A percentile compares a stretch with the other conserved stretches of the same genome.
phyloP scores from a whole-genome alignment of 73 alveolate genomes.

The Symbiodinium pilosum region DNA sequence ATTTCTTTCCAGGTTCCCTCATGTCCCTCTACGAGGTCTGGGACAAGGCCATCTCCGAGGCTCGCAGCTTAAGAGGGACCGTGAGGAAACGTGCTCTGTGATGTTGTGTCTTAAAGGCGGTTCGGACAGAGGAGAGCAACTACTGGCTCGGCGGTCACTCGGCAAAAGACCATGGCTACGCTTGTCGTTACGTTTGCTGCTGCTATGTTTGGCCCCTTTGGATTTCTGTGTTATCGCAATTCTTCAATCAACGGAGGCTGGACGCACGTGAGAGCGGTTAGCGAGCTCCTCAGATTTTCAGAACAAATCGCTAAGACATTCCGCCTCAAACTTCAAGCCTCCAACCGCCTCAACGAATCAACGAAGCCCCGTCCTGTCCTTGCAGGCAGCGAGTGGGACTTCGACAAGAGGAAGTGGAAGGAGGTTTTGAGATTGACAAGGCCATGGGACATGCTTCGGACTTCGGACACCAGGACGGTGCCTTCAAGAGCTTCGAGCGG shows the following conservation, averaged over 20 bases:
- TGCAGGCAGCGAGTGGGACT: slow-evolving; percentile 56
- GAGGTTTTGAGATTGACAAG: no score
- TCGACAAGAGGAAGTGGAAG: slow-evolving; percentile 79
- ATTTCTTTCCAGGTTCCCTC: slow-evolving; percentile 5
- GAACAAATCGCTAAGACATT: no score
- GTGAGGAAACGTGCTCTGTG: background rate
- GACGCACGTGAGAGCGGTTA: slow-evolving; percentile 87
- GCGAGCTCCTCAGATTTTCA: background rate
- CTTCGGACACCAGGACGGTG: slow-evolving; percentile 19
- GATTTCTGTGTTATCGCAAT: no score
- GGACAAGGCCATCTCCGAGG: slow-evolving; percentile 93
- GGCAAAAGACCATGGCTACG: background rate
- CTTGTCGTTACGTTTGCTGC: no score
- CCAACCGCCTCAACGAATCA: background rate
- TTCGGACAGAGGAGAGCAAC: slow-evolving; percentile 82
- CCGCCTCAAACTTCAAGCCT: background rate
- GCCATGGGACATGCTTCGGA: background rate
- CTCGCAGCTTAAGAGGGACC: background rate
- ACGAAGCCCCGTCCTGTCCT: no score
- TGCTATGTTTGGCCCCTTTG: no score
- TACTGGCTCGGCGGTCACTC: slow-evolving; percentile 73
- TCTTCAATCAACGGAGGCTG: slow-evolving; percentile 70
- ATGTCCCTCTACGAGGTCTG: slow-evolving; percentile 88
- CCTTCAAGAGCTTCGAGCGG: slow-evolving; percentile 80
- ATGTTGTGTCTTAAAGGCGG: background rate